These are phyloP conservation scores for Coemansia sp. DNA, from an alignment of 371 early-diverging fungal genomes.

Conservation along the genomic window DNA sequence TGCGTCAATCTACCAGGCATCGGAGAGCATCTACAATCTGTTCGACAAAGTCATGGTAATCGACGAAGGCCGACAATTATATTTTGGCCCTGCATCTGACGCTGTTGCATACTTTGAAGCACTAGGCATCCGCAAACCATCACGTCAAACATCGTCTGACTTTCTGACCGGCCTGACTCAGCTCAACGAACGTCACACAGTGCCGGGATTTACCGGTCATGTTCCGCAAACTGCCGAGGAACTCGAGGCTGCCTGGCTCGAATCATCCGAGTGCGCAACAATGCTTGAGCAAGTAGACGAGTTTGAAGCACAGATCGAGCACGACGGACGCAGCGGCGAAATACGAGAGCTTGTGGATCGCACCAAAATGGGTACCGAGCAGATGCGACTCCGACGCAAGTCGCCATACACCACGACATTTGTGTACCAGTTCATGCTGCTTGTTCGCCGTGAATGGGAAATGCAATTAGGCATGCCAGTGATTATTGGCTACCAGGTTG, in stretches of 20 bases:
- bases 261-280: slow-evolving; percentile 63
- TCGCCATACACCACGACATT: slow-evolving; percentile 66
- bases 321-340: slow-evolving; percentile 54
- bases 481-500: slow-evolving; percentile 54
- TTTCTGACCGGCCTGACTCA: slow-evolving; percentile 69
- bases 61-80: slow-evolving; percentile 70
- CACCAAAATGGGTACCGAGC: slow-evolving; percentile 55
- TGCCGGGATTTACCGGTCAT: slow-evolving; percentile 58
- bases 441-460: slow-evolving; percentile 60
- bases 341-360: slow-evolving; percentile 58
- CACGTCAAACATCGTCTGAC: slow-evolving; percentile 73
- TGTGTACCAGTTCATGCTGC: slow-evolving; percentile 59
- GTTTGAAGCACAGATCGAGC: slow-evolving; percentile 48
- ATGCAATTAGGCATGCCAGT: slow-evolving; percentile 53
- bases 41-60: slow-evolving; percentile 76
- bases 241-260: slow-evolving; percentile 62
- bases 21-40: slow-evolving; percentile 68
- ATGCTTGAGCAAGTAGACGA: slow-evolving; percentile 61
- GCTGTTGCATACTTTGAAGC: slow-evolving; percentile 68
- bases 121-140: slow-evolving; percentile 68
- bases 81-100: slow-evolving; percentile 65
- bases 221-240: slow-evolving; percentile 66
- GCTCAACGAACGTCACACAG: slow-evolving; percentile 58
- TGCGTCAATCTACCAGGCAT: slow-evolving; percentile 63
- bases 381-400: slow-evolving; percentile 24